These are phyloP conservation scores for Colletotrichum tofieldiae DNA, from an alignment of 2,329 filamentous ascomycete genomes.

Conservation along the genomic window DNA sequence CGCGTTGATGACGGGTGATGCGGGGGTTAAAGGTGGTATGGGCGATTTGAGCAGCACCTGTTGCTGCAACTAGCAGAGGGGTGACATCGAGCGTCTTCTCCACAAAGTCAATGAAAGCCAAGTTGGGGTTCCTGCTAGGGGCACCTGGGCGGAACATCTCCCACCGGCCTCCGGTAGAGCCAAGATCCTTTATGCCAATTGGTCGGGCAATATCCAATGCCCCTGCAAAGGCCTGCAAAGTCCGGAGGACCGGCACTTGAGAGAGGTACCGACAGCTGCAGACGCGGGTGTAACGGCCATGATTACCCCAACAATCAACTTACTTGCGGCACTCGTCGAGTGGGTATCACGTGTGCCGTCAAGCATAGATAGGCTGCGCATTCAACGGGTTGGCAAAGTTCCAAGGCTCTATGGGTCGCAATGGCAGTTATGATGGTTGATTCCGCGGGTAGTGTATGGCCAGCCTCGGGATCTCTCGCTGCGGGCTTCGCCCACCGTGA, in stretches of 20 bases:
- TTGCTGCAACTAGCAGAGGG: slow-evolving; percentile 13
- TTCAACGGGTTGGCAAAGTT: not conserved
- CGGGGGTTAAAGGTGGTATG: not conserved
- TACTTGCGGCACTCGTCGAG: slow-evolving; percentile 27
- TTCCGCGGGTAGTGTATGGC: no score
- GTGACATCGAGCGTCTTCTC: slow-evolving; percentile 27
- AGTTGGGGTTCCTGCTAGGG: slow-evolving; percentile 16
- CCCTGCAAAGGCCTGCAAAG: no score
- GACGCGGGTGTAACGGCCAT: slow-evolving; percentile 20
- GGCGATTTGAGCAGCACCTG: slow-evolving; percentile 14
- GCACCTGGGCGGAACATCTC: slow-evolving; percentile 26
- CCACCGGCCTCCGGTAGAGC: slow-evolving; percentile 11
- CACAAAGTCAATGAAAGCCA: slow-evolving; percentile 21
- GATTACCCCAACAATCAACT: slow-evolving; percentile 16
- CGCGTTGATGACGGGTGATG: not conserved
- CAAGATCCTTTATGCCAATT: slow-evolving; percentile 12
- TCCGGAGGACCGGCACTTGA: slow-evolving; percentile 29
- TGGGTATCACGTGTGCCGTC: not conserved
- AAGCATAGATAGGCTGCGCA: not conserved
- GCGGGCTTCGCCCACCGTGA: not conserved
- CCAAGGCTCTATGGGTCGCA: not conserved
- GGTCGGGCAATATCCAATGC: not conserved
- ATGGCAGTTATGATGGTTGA: not conserved
- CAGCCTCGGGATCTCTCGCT: not conserved
- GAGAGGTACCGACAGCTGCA: slow-evolving; percentile 20